phyloP scores from a whole-genome alignment of 805 yeast species.

The Candida palmyrensis region DNA sequence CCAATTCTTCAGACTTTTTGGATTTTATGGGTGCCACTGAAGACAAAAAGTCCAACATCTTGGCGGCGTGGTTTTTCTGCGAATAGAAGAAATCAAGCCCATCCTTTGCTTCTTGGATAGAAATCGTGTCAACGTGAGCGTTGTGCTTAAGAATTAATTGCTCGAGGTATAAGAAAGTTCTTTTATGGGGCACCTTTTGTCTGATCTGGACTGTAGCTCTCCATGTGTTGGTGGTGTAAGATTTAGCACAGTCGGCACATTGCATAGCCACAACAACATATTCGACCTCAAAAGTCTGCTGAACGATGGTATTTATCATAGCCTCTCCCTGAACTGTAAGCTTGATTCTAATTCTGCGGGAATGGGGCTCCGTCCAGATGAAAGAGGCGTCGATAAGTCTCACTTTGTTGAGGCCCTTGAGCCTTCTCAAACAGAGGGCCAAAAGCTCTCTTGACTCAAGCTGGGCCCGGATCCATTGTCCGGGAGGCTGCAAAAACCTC shows the following conservation, averaged over 20 bases:
- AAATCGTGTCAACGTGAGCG: conserved; percentile 90
- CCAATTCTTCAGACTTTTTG: conserved; percentile 85
- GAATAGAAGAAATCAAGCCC: conserved; percentile 93
- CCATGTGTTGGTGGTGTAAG: conserved; percentile 97
- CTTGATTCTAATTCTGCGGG: conserved; percentile 87
- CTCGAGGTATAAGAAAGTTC: conserved; percentile 93
- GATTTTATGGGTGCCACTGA: conserved; percentile 81
- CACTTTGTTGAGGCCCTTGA: conserved; percentile 83
- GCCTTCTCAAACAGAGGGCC: conserved; percentile 82
- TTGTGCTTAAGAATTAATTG: conserved; percentile 89
- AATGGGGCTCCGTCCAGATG: conserved; percentile 99
- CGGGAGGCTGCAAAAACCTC: conserved; percentile 90
- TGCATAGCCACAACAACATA: conserved; percentile 92
- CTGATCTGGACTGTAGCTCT: conserved; percentile 96
- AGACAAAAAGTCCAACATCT: conserved; percentile 85
- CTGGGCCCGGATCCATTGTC: conserved; percentile 87
- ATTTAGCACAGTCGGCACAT: conserved; percentile 97
- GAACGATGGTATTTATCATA: conserved; percentile 82
- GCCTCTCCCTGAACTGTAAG: conserved; percentile 97
- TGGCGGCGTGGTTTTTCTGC: conserved; percentile 84
- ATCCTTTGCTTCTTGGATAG: conserved; percentile 87
- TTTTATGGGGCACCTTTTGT: conserved; percentile 94
- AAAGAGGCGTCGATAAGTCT: conserved; percentile 90
- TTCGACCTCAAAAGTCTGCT: conserved; percentile 92
- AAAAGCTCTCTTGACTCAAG: conserved; percentile 89